phyloP scores from a whole-genome alignment of 2,329 filamentous ascomycete genomes.

The Sarocladiaceae sp. region DNA sequence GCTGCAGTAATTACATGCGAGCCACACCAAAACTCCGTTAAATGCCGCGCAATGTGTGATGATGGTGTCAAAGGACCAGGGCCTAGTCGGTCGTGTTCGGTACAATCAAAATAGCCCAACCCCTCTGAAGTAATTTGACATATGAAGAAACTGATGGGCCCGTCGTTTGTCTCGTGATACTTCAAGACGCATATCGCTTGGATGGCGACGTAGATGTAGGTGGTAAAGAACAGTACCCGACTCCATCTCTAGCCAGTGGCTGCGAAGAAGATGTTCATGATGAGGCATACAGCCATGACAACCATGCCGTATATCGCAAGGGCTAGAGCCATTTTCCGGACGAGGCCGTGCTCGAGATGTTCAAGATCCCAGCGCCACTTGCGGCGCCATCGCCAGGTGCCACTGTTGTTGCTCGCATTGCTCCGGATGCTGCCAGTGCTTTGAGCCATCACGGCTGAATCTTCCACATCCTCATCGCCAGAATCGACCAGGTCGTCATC shows the following conservation, averaged over 20 bases:
- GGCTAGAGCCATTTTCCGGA: constrained; percentile 68
- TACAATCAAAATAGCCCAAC: no score
- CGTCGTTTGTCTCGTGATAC: constrained; percentile 3
- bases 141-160: background rate
- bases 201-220: no score
- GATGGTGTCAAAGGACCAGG: background rate
- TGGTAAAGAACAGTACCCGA: no score
- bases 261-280: constrained; percentile 77
- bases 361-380: constrained; percentile 55
- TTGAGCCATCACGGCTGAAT: constrained; percentile 35
- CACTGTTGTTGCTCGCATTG: constrained; percentile 27
- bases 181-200: background rate
- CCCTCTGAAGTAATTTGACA: background rate
- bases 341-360: constrained; percentile 55
- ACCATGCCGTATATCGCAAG: constrained; percentile 76
- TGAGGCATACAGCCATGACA: constrained; percentile 85
- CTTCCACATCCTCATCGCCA: constrained; percentile 44
- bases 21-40: constrained; percentile 3
- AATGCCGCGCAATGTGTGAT: background rate
- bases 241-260: constrained; percentile 50
- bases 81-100: background rate
- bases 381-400: constrained; percentile 44
- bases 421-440: constrained; percentile 41
- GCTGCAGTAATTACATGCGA: background rate
- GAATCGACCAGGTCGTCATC: constrained; percentile 74